Conservation (phyloP, 345 rosid species). For the Eucalyptus urophylla region DNA sequence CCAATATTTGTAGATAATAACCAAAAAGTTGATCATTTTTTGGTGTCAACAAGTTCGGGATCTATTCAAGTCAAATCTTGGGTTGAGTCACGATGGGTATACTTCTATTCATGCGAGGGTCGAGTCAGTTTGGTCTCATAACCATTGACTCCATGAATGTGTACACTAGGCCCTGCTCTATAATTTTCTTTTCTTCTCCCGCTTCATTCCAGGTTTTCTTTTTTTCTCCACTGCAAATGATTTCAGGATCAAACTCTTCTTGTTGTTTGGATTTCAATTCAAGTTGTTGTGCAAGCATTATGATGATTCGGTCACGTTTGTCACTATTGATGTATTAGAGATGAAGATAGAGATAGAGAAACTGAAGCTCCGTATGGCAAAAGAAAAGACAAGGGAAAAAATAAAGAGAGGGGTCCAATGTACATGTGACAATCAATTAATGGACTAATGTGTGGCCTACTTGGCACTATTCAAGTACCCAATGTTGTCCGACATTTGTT, state of each 20-base stretch:
- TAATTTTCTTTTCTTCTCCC: neutral
- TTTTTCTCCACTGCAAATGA: constrained; percentile 20
- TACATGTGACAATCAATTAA: neutral
- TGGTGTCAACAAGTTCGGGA: no score
- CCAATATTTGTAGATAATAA: no score
- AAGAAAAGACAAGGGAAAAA: neutral
- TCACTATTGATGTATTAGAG: constrained; percentile 1
- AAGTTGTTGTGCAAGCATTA: neutral
- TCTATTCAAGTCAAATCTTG: neutral
- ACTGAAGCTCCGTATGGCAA: neutral
- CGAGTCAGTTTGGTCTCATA: rapidly evolving
- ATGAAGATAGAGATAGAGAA: neutral
- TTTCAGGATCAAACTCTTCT: constrained; percentile 16
- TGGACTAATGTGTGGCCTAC: neutral
- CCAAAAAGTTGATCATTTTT: no score
- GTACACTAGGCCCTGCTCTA: neutral
- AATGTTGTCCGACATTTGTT: neutral
- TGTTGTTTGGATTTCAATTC: neutral
- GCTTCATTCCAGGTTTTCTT: constrained; percentile 58
- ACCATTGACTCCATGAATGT: neutral
- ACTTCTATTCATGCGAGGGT: neutral
- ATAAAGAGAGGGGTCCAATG: neutral
- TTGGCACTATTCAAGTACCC: neutral
- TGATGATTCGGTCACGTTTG: constrained; percentile 16
- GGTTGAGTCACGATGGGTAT: neutral